Base-by-base conservation (phyloP, 345 rosid genomes). In the Citrus hindsii region DNA sequence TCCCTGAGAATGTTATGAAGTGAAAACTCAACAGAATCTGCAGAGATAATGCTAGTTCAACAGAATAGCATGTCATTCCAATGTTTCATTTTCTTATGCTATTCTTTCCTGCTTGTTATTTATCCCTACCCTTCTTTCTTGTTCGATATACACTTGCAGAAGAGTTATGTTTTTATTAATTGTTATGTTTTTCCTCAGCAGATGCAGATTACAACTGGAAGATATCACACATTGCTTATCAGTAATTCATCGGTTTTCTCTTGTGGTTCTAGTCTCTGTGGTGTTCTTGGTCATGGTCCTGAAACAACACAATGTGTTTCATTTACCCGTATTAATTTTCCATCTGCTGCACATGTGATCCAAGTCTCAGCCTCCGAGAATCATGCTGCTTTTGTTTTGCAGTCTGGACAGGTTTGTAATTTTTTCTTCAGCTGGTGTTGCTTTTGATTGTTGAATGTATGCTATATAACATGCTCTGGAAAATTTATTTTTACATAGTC, bases 171-270 rank as follows among this genome's bases (percentile, higher is more conserved):
- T 82, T 55, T 82, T 59, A 67, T 75, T 33, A 51, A 73, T 81
- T 63, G 32, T 79, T 76, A 28, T 33, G 0, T 7, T 77, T 77
- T 80, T 48, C 63, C 75, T 85, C 35, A 73, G 82, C 95, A 93
- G 98, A 91, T 95, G 98, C 99, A 92, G 91, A 82, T 93, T 73
- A 91, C 98, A 62, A 93, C 99, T 0, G 98, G 98, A 78, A 92
- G 87, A 87, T 89, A 92, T 86, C 98, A 92, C 84, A 95, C 98
- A 53, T 83, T 95, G 86, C 86, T 95, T 67, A 91, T 92, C 85
- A 89, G 88, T 79, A 85, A 95, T 85, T 92, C 99, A 76, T 89
- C 92, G 70, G 88, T 91, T 67, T 93, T 93, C 82, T 93, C 99
- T 83, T 92, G 97, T 82, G 99, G 98, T 80, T 90, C 95, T 71